phyloP scores from a whole-genome alignment of 768 basidiomycete species.

The Phlegmacium glaucopus region DNA sequence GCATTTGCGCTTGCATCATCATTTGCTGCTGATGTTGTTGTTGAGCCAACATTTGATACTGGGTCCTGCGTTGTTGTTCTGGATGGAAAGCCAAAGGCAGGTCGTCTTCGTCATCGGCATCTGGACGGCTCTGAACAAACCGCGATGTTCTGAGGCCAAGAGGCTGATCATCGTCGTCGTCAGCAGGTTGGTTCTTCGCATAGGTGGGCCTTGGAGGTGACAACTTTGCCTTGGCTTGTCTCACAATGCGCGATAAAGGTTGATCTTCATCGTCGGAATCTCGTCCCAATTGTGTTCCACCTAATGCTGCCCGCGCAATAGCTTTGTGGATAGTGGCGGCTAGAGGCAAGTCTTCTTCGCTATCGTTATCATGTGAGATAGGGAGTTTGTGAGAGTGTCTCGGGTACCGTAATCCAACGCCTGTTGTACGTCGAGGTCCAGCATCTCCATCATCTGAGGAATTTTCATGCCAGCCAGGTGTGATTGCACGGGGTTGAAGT shows the following conservation, averaged over 20 bases:
- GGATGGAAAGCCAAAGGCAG: constrained; percentile 70
- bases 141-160: constrained; percentile 67
- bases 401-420: constrained; percentile 53
- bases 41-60: constrained; percentile 53
- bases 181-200: constrained; percentile 23
- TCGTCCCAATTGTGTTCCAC: constrained; percentile 14
- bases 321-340: constrained; percentile 58
- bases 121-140: constrained; percentile 20
- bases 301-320: constrained; percentile 38
- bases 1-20: constrained; percentile 77
- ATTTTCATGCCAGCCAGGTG: constrained; percentile 41
- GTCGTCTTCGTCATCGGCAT: constrained; percentile 55
- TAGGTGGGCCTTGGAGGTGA: constrained; percentile 36
- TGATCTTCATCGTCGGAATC: constrained; percentile 75
- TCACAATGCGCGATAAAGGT: constrained; percentile 62
- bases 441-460: constrained; percentile 66
- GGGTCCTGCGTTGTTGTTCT: constrained; percentile 76
- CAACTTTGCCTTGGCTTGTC: constrained; percentile 36
- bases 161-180: constrained; percentile 69
- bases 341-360: constrained; percentile 81
- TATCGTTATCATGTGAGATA: constrained; percentile 41
- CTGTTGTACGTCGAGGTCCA: constrained; percentile 53
- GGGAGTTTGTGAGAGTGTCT: constrained; percentile 20
- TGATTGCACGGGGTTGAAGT: constrained; percentile 10
- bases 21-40: constrained; percentile 59